Evolutionary conservation across 441 rosid species (phyloP), one percentile per base, ranked within the genome.

Genomic region (Adansonia madagascariensis): DNA sequence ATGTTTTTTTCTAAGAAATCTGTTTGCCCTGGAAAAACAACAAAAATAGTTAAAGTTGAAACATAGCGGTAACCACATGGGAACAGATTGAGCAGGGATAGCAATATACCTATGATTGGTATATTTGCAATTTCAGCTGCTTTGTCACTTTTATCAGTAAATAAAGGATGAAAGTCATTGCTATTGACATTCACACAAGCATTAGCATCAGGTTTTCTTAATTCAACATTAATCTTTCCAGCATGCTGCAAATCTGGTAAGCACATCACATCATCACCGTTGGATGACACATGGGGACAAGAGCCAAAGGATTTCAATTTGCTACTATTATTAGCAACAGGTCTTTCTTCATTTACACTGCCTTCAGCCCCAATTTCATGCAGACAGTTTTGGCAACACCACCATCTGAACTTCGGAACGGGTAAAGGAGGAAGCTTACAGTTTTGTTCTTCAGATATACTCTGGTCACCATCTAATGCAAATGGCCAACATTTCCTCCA

Each of bases 401-500:
- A 94, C 90, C 91, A 87, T 85, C 91, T 88, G 80, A 81, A 91
- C 71, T 85, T 89, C 20, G 91, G 94, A 80, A 84, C 88, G 46
- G 83, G 73, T 73, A 94, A 79, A 77, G 93, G 83, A 84, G 98
- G 95, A 82, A 91, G 91, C 50, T 73, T 31, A 66, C 83, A 75
- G 75, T 78, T 76, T 68, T 82, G 82, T 71, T 78, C 88, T 62
- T 79, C 87, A 76, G 78, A 83, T 27, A 79, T 77, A 77, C 73
- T 20, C 70, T 72, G 55, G 56, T 70, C 75, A 55, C 46, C 79
- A 78, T 87, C 89, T 78, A 78, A 81, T 49, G 86, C 64, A 85
- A 94, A 96, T 11, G 97, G 99, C 93, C 91, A 91, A 77, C 92
- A 90, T 44, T 77, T 79, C 81, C 76, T 89, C 82, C 68, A 76